phyloP scores from a whole-genome alignment of 768 basidiomycete species.

The Grammothele lineata region DNA sequence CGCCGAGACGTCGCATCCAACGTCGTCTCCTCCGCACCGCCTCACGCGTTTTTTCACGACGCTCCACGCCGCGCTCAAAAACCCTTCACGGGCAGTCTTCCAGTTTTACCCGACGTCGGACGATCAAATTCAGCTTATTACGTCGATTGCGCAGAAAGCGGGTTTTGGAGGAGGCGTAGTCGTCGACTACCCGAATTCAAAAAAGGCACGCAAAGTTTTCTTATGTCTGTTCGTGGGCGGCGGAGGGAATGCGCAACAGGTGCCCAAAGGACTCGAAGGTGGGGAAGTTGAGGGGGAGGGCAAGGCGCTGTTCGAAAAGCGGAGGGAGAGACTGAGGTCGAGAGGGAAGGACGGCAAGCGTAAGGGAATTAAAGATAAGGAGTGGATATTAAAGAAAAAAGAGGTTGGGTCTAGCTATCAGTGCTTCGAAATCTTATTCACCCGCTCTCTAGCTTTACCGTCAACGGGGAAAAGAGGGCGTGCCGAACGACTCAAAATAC shows the following conservation, averaged over 20 bases:
- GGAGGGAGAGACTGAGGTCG: constrained; percentile 62
- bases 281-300: constrained; percentile 50
- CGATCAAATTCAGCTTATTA: constrained; percentile 95
- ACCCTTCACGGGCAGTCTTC: constrained; percentile 80
- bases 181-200: constrained; percentile 96
- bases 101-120: constrained; percentile 98
- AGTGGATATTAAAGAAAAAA: constrained; percentile 98
- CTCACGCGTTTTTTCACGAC: constrained; percentile 90
- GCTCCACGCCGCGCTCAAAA: constrained; percentile 78
- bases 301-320: constrained; percentile 68
- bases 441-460: constrained; percentile 60
- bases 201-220: constrained; percentile 93
- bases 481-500: constrained; percentile 83
- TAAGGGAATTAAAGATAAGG: constrained; percentile 68
- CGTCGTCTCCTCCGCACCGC: constrained; percentile 84
- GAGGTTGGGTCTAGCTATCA: constrained; percentile 49
- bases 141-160: constrained; percentile 86
- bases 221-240: constrained; percentile 89
- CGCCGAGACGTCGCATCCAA: constrained; percentile 87
- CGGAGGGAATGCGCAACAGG: constrained; percentile 44
- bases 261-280: constrained; percentile 76
- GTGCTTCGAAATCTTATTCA: neutral
- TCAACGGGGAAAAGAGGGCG: constrained; percentile 77
- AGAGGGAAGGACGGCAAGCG: constrained; percentile 63
- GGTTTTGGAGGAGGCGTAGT: constrained; percentile 97